These are phyloP conservation scores for Tieghemostelium lacteum DNA, from an alignment of 78 protist species.

Conservation along the genomic window DNA sequence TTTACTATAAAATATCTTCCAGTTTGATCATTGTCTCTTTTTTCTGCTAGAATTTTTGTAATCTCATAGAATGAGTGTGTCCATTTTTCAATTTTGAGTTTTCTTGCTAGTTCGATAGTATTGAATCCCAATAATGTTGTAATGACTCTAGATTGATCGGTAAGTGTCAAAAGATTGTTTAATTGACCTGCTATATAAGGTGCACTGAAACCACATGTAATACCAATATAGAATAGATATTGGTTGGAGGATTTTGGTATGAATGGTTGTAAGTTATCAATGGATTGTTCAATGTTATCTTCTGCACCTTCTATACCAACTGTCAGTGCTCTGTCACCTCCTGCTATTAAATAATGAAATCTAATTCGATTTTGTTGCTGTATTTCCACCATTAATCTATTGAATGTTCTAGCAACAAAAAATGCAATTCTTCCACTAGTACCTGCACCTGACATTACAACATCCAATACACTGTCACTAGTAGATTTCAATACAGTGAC, in stretches of 20 bases:
- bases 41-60: background rate
- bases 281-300: conserved; percentile 74
- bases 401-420: conserved; percentile 54
- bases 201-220: conserved; percentile 93
- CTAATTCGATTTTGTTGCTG: background rate
- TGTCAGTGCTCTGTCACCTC: conserved; percentile 89
- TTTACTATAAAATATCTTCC: conserved; percentile 59
- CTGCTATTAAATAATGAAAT: conserved; percentile 87
- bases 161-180: conserved; percentile 1
- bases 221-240: conserved; percentile 81
- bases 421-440: conserved; percentile 91
- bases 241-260: background rate
- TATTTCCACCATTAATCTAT: background rate
- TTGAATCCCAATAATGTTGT: conserved; percentile 89
- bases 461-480: background rate
- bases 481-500: background rate
- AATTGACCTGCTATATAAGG: conserved; percentile 91
- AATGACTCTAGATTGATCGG: background rate
- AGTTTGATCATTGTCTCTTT: background rate
- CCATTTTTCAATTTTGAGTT: conserved; percentile 77
- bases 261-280: conserved; percentile 47
- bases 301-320: conserved; percentile 87
- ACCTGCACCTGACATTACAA: conserved; percentile 48
- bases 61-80: conserved; percentile 54
- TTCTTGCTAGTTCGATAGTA: conserved; percentile 84